Conservation (phyloP, 257 asterid species). For the Gynochthodes officinalis region DNA sequence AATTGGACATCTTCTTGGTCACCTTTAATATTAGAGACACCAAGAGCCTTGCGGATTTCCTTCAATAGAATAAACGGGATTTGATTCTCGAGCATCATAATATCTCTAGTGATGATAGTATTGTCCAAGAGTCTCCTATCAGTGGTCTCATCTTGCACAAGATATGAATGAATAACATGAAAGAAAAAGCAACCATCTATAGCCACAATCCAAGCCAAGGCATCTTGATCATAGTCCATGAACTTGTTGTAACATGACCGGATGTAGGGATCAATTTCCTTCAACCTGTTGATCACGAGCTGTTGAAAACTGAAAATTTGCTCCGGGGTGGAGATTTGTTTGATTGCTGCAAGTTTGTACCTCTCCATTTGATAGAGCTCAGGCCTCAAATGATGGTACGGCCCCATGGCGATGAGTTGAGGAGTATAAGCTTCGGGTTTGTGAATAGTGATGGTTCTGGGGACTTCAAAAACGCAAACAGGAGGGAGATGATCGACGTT, state of each 20-base stretch:
- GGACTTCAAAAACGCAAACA: slow-evolving; percentile 35
- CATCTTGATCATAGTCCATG: slow-evolving; percentile 35
- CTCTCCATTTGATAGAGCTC: slow-evolving; percentile 42
- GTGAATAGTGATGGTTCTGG: slow-evolving; percentile 23
- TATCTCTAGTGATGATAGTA: slow-evolving; percentile 25
- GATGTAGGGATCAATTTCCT: slow-evolving; percentile 24
- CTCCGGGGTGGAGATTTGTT: slow-evolving; percentile 18
- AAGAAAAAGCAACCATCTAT: slow-evolving; percentile 45
- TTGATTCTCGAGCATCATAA: slow-evolving; percentile 47
- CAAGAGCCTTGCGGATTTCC: slow-evolving; percentile 18
- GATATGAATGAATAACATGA: slow-evolving; percentile 13
- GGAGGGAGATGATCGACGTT: slow-evolving; percentile 32
- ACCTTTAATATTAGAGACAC: neutral
- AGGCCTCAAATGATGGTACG: slow-evolving; percentile 47
- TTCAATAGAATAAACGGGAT: slow-evolving; percentile 29
- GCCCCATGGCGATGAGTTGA: slow-evolving; percentile 40
- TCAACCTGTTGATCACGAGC: slow-evolving; percentile 24
- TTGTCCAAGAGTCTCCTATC: slow-evolving; percentile 16
- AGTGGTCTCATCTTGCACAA: neutral
- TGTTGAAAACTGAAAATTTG: slow-evolving; percentile 21
- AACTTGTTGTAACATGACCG: slow-evolving; percentile 41
- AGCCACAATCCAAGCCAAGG: slow-evolving; percentile 44
- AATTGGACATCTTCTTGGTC: slow-evolving; percentile 1
- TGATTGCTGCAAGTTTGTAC: slow-evolving; percentile 36
- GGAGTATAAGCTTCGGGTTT: slow-evolving; percentile 48